Evolutionary conservation across 345 rosid species (phyloP).

Genomic region (Gossypium turneri): DNA sequence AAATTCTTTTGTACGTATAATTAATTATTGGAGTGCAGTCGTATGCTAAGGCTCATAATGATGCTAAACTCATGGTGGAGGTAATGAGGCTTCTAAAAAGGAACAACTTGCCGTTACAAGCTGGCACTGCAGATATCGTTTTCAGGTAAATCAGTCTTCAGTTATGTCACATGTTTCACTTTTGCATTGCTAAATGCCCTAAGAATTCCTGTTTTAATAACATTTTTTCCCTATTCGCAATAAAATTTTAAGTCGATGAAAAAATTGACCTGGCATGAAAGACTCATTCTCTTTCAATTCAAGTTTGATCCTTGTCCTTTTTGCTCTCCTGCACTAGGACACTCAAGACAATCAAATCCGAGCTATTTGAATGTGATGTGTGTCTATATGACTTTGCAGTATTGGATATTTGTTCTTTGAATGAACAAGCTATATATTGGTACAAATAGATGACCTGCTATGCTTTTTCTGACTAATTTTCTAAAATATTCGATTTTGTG

Average conservation of each 20-base stretch:
- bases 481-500: neutral
- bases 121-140: conserved; percentile 80
- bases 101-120: conserved; percentile 57
- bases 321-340: neutral
- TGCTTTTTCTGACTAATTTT: neutral
- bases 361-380: neutral
- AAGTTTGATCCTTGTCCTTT: neutral
- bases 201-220: neutral
- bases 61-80: conserved; percentile 58
- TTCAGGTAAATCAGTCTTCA: conserved; percentile 43
- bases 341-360: neutral
- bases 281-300: neutral
- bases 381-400: neutral
- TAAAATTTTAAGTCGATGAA: neutral
- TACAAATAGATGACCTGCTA: neutral
- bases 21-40: conserved; percentile 39
- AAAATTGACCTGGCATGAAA: neutral
- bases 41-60: conserved; percentile 58
- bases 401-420: neutral
- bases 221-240: neutral
- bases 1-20: conserved; percentile 2
- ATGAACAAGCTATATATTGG: neutral
- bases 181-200: conserved; percentile 4
- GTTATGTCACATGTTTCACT: neutral
- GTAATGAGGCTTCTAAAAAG: conserved; percentile 57